Base-by-base conservation (phyloP, 306 rosid species). In the Morella rubra region DNA sequence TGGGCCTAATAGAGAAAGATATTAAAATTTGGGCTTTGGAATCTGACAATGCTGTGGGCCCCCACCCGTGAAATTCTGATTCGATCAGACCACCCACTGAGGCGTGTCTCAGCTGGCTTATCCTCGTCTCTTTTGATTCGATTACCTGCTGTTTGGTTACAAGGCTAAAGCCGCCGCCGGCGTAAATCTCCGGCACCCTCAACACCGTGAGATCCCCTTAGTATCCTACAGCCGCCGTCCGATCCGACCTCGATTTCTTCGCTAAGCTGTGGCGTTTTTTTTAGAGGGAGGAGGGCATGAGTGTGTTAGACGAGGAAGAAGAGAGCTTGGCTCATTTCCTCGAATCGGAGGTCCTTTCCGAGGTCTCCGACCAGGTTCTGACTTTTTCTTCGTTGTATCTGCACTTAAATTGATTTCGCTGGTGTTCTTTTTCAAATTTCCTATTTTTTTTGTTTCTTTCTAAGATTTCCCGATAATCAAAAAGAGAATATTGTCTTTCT, bases 261-360 rank as follows among this genome's bases (percentile, higher is more conserved):
- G 61, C 42, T 42, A n/a, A 32, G 37, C 37, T 32, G 37, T 32
- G 37, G 37, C 37, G 32, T 27, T 32, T 32, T 32, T 32, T 32
- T 32, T 32, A 32, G 37, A 32, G 37, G 37, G 37, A 32, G 37
- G 37, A 32, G 3, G 37, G 50, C 22, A 91, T 85, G 97, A 73
- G 85, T 65, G 13, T 84, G 20, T 88, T 89, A 8, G 97, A 95
- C 32, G 97, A 95, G 27, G 97, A 95, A 68, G 97, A 89, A 80
- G 96, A 86, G 86, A 76, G 40, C 55, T 77, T 95, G 69, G 98
- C 97, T 62, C 81, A 82, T 4, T 92, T 90, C 77, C 91, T 95
- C 6, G 98, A 95, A 85, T 84, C 92, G 12, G 97, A 92, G 87
- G 85, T 95, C 24, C 96, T 95, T 79, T 86, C 92, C 1, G 89